Conservation (phyloP, 2,329 filamentous ascomycete genomes). For the Colletotrichum aenigma region DNA sequence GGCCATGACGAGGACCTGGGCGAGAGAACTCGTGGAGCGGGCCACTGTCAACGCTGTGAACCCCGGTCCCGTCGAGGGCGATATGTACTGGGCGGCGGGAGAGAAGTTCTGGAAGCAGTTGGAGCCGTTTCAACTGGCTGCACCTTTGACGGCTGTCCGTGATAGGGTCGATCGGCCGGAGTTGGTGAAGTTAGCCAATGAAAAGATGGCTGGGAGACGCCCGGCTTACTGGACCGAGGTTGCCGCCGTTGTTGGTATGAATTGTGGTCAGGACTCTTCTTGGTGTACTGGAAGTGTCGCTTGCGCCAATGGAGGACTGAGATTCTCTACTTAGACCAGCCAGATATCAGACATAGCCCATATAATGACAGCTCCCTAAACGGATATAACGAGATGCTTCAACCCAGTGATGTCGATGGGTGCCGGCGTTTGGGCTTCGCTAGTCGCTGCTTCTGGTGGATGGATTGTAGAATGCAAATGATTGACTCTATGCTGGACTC, state of each 20-base stretch:
- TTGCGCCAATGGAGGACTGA: conserved; percentile 80
- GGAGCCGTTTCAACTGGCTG: background rate
- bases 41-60: conserved; percentile 62
- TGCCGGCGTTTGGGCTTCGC: background rate
- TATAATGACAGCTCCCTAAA: background rate
- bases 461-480: background rate
- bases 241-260: conserved; percentile 77
- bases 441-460: background rate
- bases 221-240: conserved; percentile 72
- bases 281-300: conserved; percentile 83
- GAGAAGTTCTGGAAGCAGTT: background rate
- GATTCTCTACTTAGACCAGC: conserved; percentile 20
- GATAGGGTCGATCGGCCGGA: conserved; percentile 15
- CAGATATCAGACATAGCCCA: background rate
- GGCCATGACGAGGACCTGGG: conserved; percentile 63
- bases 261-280: conserved; percentile 71
- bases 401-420: background rate
- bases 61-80: conserved; percentile 57
- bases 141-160: background rate
- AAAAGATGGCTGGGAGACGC: conserved; percentile 50
- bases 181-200: conserved; percentile 14
- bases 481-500: background rate
- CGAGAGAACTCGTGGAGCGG: conserved; percentile 57
- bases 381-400: background rate
- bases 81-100: conserved; percentile 45